Evolutionary conservation across 805 yeast species (phyloP), one percentile per base, ranked within the genome.

Genomic region (Zygosaccharomyces bisporus): DNA sequence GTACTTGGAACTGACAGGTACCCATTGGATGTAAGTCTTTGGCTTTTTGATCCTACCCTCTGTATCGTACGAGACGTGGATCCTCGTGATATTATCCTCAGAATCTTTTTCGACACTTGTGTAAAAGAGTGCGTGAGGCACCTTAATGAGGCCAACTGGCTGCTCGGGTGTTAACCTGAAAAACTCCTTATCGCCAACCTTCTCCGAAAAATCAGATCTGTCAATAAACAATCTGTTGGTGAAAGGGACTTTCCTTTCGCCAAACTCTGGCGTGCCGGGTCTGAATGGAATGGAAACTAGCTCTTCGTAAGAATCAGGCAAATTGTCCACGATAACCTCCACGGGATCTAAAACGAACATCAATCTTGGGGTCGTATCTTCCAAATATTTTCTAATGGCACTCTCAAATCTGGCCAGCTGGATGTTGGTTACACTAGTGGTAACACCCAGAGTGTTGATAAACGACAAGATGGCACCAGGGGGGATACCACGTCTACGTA

Each of bases 21-120:
- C 81, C 99, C 99, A 93, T 70, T 93, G 99, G 60, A 93, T 89
- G 63, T 74, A 93, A 7, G 99, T 90, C 78, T 91, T 93, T 61
- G 99, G 99, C 63, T 86, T 88, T 65, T 74, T 77, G 52, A 72
- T 72, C 40, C 66, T 69, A 16, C 71, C 65, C 44, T 78, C 86
- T 51, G 79, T 79, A 61, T 89, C 86, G 61, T 91, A 93, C 57
- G 82, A 77, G 40, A 85, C 96, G 55, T 83, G 81, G 46, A 93
- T 78, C 67, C 77, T 80, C 16, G 71, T 71, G 42, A 90, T 78
- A 38, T 77, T 71, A 16, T 95, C 96, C 12, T 67, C 52, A 0
- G 64, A 54, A 34, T 67, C 72, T 56, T 73, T 80, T 51, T 82
- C 87, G 45, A 81, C 76, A 41, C 81, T 74, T 44, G 77, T 79